phyloP scores from a whole-genome alignment of 176 grass and related monocot species.

The Neostapfia colusana region DNA sequence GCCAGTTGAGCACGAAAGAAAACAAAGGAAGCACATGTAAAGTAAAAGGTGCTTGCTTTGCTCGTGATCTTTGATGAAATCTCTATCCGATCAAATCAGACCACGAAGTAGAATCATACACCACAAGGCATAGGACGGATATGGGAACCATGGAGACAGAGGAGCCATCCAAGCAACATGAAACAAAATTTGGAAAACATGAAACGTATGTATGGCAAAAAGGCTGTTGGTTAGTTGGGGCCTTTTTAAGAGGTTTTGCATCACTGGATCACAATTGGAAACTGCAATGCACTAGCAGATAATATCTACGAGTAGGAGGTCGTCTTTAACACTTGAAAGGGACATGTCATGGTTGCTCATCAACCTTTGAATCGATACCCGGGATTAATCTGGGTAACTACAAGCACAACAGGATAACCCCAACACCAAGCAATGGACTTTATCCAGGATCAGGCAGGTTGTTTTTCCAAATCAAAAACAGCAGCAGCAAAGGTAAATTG shows the following conservation, averaged over 20 bases:
- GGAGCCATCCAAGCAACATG: not conserved
- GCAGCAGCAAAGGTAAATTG: slow-evolving; percentile 1
- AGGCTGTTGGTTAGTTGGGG: slow-evolving; percentile 15
- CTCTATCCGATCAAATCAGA: slow-evolving; percentile 36
- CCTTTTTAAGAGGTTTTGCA: slow-evolving; percentile 20
- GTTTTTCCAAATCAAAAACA: slow-evolving; percentile 30
- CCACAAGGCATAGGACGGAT: slow-evolving; percentile 13
- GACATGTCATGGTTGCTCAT: slow-evolving; percentile 29
- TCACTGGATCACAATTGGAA: slow-evolving; percentile 39
- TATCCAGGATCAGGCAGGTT: slow-evolving; percentile 23
- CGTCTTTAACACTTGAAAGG: slow-evolving; percentile 1
- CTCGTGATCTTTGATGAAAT: slow-evolving; percentile 40
- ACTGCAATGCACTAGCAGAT: slow-evolving; percentile 27
- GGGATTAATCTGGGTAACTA: slow-evolving; percentile 28
- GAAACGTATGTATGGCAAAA: slow-evolving; percentile 17
- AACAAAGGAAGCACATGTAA: slow-evolving; percentile 30
- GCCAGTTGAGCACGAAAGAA: slow-evolving; percentile 38
- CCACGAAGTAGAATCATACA: slow-evolving; percentile 32
- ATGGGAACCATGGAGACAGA: not conserved
- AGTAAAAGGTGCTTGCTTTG: slow-evolving; percentile 35
- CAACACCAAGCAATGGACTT: slow-evolving; percentile 22
- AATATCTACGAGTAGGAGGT: not conserved
- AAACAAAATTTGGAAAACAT: not conserved
- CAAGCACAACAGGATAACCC: slow-evolving; percentile 10
- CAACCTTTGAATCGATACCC: slow-evolving; percentile 24